Conservation (phyloP, 2,329 filamentous ascomycete genomes). For the Xylaria sp. region DNA sequence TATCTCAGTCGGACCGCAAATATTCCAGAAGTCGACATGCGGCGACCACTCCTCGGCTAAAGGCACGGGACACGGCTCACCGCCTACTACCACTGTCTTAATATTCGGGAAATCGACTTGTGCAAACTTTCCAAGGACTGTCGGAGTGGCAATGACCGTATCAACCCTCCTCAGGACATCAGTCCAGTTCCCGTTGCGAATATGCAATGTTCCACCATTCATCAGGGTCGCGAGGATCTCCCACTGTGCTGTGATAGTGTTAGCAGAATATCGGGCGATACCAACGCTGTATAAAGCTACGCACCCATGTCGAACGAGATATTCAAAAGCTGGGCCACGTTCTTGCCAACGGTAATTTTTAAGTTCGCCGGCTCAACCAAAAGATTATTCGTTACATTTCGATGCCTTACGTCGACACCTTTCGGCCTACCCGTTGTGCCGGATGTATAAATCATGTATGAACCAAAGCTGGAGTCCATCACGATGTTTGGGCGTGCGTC, state of each 20-base stretch:
- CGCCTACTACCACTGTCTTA: constrained; percentile 64
- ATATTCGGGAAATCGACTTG: constrained; percentile 62
- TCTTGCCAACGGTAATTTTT: constrained; percentile 60
- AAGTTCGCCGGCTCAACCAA: constrained; percentile 64
- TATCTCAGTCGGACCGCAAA: constrained; percentile 69
- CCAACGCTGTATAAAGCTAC: constrained; percentile 42
- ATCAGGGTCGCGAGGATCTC: constrained; percentile 68
- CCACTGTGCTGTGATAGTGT: constrained; percentile 61
- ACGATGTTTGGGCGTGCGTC: constrained; percentile 32
- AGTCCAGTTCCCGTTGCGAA: constrained; percentile 63
- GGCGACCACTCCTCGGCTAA: constrained; percentile 68
- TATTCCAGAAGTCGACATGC: constrained; percentile 63
- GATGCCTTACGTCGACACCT: constrained; percentile 67
- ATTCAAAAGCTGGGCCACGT: constrained; percentile 66
- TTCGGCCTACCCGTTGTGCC: constrained; percentile 69
- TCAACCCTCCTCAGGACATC: constrained; percentile 60
- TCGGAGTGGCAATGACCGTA: constrained; percentile 66
- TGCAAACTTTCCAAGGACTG: constrained; percentile 62
- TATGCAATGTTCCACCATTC: constrained; percentile 66
- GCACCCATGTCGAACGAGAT: constrained; percentile 71
- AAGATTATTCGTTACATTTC: constrained; percentile 61
- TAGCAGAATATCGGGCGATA: constrained; percentile 23
- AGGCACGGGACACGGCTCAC: constrained; percentile 57
- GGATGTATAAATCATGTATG: constrained; percentile 60
- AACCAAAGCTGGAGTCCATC: constrained; percentile 41